Conservation (phyloP, 257 asterid species). For the Penstemon newberryi region DNA sequence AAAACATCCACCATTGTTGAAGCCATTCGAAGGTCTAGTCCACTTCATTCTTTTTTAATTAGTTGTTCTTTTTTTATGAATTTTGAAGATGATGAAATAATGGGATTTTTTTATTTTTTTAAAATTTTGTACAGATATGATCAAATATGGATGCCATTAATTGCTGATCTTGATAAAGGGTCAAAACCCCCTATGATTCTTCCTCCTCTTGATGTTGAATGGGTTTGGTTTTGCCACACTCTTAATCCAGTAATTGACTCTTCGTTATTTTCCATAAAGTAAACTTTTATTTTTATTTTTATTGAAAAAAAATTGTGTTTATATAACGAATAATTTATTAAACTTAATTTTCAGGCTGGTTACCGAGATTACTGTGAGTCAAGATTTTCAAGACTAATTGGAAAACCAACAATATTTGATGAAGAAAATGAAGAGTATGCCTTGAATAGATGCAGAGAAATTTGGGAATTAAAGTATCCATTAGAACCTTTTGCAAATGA, state of each 20-base stretch:
- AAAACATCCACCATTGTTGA: slow-evolving; percentile 52
- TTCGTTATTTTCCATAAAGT: background rate
- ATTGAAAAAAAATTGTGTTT: background rate
- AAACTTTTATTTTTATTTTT: background rate
- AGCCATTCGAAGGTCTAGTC: slow-evolving; percentile 70
- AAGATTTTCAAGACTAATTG: slow-evolving; percentile 70
- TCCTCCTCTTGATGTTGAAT: slow-evolving; percentile 93
- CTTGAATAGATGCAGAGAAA: slow-evolving; percentile 66
- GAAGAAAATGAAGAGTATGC: slow-evolving; percentile 88
- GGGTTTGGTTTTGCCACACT: slow-evolving; percentile 96
- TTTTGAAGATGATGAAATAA: slow-evolving; percentile 7
- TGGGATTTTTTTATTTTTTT: slow-evolving; percentile 14
- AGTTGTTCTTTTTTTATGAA: background rate
- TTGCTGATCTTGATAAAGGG: slow-evolving; percentile 56
- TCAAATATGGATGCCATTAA: slow-evolving; percentile 91
- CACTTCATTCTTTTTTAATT: background rate
- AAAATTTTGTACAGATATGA: slow-evolving; percentile 58
- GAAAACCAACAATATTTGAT: slow-evolving; percentile 70
- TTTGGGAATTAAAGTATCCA: slow-evolving; percentile 67
- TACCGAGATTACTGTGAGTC: slow-evolving; percentile 77
- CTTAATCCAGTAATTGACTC: slow-evolving; percentile 54
- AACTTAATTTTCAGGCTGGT: slow-evolving; percentile 43
- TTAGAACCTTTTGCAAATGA: slow-evolving; percentile 78
- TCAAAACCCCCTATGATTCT: slow-evolving; percentile 75
- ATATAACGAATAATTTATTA: background rate